phyloP scores from a whole-genome alignment of 169 alveolate species.

The Plasmodium adleri region DNA sequence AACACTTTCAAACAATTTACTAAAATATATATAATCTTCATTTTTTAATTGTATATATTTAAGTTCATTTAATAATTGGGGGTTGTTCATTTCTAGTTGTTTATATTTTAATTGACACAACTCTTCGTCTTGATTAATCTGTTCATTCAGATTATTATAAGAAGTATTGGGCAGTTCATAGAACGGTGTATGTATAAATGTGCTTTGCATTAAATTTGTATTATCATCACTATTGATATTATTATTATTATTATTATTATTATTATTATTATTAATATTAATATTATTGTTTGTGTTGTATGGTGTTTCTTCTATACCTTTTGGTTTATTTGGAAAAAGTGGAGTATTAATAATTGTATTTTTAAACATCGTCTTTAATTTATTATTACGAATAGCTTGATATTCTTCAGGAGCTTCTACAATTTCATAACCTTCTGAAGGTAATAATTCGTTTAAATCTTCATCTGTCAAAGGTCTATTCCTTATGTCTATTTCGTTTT shows the following conservation, averaged over 20 bases:
- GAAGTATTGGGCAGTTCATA: conserved; percentile 21
- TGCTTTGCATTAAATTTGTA: conserved; percentile 16
- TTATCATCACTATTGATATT: neutral
- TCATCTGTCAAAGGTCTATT: conserved; percentile 94
- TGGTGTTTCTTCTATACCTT: conserved; percentile 1
- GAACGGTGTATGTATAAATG: conserved; percentile 56
- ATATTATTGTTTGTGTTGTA: neutral
- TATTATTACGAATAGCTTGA: conserved; percentile 80
- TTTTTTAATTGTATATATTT: conserved; percentile 92
- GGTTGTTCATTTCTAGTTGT: conserved; percentile 71
- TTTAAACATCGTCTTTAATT: conserved; percentile 75
- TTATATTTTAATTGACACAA: conserved; percentile 46
- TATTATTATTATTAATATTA: neutral
- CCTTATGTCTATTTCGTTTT: conserved; percentile 78
- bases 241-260: neutral
- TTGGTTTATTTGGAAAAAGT: conserved; percentile 80
- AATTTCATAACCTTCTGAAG: conserved; percentile 93
- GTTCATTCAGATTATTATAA: neutral
- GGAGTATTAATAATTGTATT: conserved; percentile 78
- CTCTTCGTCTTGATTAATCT: conserved; percentile 45
- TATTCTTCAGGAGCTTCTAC: conserved; percentile 93
- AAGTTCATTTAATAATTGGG: conserved; percentile 59
- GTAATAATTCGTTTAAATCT: conserved; percentile 95
- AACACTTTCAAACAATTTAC: conserved; percentile 90
- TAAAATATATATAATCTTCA: conserved; percentile 93